These are phyloP conservation scores for Collybia sp. DNA, from an alignment of 768 basidiomycete genomes.

Conservation along the genomic window DNA sequence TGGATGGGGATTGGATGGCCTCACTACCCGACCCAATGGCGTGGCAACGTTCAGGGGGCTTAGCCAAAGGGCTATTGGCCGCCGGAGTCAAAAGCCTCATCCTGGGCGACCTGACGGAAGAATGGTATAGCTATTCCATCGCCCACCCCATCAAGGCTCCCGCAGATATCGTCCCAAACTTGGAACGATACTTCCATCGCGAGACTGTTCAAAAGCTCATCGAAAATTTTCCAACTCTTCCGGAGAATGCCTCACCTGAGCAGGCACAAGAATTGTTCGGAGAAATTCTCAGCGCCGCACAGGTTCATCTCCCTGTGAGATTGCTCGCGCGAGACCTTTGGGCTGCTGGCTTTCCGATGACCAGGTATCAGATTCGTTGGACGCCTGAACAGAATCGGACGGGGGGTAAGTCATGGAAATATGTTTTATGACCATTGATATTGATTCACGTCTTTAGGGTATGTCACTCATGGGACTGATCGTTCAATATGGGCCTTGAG, in stretches of 20 bases:
- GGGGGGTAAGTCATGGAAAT: slow-evolving; percentile 34
- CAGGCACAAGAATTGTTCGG: slow-evolving; percentile 49
- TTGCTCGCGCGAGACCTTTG: slow-evolving; percentile 58
- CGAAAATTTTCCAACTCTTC: slow-evolving; percentile 34
- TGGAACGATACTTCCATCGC: slow-evolving; percentile 56
- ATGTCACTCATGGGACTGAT: slow-evolving; percentile 70
- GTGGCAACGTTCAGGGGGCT: slow-evolving; percentile 60
- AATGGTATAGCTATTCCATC: slow-evolving; percentile 77
- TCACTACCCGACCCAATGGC: slow-evolving; percentile 52
- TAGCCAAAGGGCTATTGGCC: slow-evolving; percentile 47
- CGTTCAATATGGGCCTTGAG: slow-evolving; percentile 59
- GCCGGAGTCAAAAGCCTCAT: slow-evolving; percentile 60
- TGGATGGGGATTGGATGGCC: slow-evolving; percentile 55
- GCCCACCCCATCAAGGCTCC: slow-evolving; percentile 51
- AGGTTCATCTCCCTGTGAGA: slow-evolving; percentile 66
- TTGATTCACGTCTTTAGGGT: slow-evolving; percentile 31
- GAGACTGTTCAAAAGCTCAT: slow-evolving; percentile 43
- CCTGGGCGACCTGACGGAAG: slow-evolving; percentile 67
- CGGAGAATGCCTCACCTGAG: slow-evolving; percentile 33
- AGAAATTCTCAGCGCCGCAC: slow-evolving; percentile 52
- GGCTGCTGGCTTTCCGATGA: slow-evolving; percentile 51
- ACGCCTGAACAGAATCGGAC: slow-evolving; percentile 55
- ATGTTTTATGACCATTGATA: not conserved
- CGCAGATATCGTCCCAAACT: slow-evolving; percentile 49
- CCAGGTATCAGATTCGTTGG: slow-evolving; percentile 70